These are phyloP conservation scores for Vaccinium myrtillus DNA, from an alignment of 148 eudicot species.

Conservation along the genomic window DNA sequence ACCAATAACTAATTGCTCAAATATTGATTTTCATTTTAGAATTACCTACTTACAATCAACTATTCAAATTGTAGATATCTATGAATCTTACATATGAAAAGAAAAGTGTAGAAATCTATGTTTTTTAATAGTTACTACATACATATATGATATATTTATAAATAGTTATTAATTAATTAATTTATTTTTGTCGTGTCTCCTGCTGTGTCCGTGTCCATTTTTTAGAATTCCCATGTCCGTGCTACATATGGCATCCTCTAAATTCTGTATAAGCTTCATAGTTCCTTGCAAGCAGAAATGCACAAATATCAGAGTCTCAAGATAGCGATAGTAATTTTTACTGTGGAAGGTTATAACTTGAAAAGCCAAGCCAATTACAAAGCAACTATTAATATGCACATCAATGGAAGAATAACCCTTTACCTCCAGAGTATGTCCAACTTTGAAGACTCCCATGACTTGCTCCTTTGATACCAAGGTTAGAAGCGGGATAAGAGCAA, in stretches of 20 bases:
- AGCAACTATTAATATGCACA: not conserved
- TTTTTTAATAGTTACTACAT: too few relatives aligned
- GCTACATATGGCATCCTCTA: not conserved
- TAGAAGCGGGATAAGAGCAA: constrained; percentile 84
- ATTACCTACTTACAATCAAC: too few relatives aligned
- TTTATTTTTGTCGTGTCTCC: too few relatives aligned
- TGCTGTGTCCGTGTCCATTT: too few relatives aligned
- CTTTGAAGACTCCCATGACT: constrained; percentile 66
- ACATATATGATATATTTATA: too few relatives aligned
- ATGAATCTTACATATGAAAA: too few relatives aligned
- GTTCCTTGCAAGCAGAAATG: not conserved
- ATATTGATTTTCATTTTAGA: too few relatives aligned
- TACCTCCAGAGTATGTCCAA: constrained; percentile 67
- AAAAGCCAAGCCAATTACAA: not conserved
- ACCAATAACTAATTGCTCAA: too few relatives aligned
- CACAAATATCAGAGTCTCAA: not conserved
- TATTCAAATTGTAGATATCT: too few relatives aligned
- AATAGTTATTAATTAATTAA: too few relatives aligned
- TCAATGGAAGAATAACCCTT: constrained; percentile 7
- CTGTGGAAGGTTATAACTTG: not conserved
- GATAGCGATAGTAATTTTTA: not conserved
- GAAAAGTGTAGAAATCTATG: too few relatives aligned
- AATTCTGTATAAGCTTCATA: not conserved
- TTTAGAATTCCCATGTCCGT: too few relatives aligned
- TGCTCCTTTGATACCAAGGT: constrained; percentile 69